phyloP scores from a whole-genome alignment of 768 basidiomycete species.

The Mycena crocata region DNA sequence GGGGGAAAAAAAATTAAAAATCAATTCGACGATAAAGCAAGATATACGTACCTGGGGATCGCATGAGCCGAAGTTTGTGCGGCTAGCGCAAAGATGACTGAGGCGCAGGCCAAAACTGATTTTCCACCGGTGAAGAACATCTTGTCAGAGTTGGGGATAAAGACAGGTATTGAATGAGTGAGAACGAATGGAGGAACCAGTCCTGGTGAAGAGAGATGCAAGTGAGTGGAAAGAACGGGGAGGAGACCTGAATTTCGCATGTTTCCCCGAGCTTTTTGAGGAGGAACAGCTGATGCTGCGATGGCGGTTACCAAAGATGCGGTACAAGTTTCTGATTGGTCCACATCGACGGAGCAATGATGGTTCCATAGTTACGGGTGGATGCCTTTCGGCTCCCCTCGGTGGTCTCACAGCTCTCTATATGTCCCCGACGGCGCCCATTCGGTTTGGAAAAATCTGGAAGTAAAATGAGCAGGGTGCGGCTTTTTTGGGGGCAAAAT shows the following conservation, averaged over 20 bases:
- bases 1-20: neutral
- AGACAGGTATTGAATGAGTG: conserved; percentile 15
- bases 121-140: conserved; percentile 34
- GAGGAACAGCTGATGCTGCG: too few relatives aligned
- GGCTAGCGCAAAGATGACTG: conserved; percentile 28
- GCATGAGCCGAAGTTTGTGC: conserved; percentile 29
- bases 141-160: conserved; percentile 2
- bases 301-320: too few relatives aligned
- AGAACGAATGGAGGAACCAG: conserved; percentile 32
- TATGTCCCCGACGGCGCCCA: too few relatives aligned
- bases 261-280: neutral
- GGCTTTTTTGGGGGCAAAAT: too few relatives aligned
- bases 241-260: conserved; percentile 8
- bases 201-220: conserved; percentile 25
- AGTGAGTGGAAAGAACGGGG: conserved; percentile 16
- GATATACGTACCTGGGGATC: conserved; percentile 18
- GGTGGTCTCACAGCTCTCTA: too few relatives aligned
- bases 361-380: too few relatives aligned
- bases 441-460: too few relatives aligned
- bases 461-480: too few relatives aligned
- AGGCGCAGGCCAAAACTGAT: conserved; percentile 29
- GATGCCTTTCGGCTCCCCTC: too few relatives aligned
- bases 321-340: too few relatives aligned
- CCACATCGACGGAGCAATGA: too few relatives aligned
- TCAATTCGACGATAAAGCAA: too few relatives aligned